These are phyloP conservation scores for Hericium erinaceus DNA, from an alignment of 768 basidiomycete genomes.

Conservation along the genomic window DNA sequence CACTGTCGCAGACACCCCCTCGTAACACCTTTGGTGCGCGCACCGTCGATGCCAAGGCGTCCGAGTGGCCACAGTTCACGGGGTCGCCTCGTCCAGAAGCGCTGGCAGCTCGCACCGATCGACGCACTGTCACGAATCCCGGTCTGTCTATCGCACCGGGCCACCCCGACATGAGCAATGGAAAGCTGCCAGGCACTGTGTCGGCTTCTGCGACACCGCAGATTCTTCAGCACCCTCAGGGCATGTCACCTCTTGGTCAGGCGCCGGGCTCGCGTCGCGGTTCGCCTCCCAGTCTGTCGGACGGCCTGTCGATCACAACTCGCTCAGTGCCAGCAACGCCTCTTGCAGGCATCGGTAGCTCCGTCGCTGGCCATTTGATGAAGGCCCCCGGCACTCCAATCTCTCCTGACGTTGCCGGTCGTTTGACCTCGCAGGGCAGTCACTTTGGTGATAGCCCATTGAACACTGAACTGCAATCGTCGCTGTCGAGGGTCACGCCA, in stretches of 20 bases:
- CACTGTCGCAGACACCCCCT: slow-evolving; percentile 74
- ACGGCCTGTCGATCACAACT: slow-evolving; percentile 46
- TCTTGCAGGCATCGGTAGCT: slow-evolving; percentile 43
- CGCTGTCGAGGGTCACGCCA: slow-evolving; percentile 58
- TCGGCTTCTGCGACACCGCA: slow-evolving; percentile 61
- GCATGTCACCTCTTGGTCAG: slow-evolving; percentile 25
- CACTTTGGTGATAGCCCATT: slow-evolving; percentile 42
- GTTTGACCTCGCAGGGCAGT: slow-evolving; percentile 39
- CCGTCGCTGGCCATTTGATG: slow-evolving; percentile 36
- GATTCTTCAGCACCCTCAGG: slow-evolving; percentile 52
- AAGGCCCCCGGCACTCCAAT: slow-evolving; percentile 65
- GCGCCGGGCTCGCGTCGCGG: slow-evolving; percentile 57
- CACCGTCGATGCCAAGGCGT: slow-evolving; percentile 53
- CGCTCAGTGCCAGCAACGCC: slow-evolving; percentile 84
- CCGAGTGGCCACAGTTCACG: slow-evolving; percentile 92
- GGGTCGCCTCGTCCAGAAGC: slow-evolving; percentile 57
- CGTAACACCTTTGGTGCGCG: slow-evolving; percentile 49
- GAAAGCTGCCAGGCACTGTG: slow-evolving; percentile 35
- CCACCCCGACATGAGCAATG: slow-evolving; percentile 34
- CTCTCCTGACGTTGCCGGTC: slow-evolving; percentile 48
- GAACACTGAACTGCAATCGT: slow-evolving; percentile 52
- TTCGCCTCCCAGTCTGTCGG: slow-evolving; percentile 60
- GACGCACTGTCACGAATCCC: slow-evolving; percentile 70
- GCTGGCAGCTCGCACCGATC: slow-evolving; percentile 43
- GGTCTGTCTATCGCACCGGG: slow-evolving; percentile 36